Percentiles rank a stretch among this genome's conserved stretches.
Conservation (phyloP, 1,284 basidiomycete genomes). For the Apiotrichum sp. region DNA sequence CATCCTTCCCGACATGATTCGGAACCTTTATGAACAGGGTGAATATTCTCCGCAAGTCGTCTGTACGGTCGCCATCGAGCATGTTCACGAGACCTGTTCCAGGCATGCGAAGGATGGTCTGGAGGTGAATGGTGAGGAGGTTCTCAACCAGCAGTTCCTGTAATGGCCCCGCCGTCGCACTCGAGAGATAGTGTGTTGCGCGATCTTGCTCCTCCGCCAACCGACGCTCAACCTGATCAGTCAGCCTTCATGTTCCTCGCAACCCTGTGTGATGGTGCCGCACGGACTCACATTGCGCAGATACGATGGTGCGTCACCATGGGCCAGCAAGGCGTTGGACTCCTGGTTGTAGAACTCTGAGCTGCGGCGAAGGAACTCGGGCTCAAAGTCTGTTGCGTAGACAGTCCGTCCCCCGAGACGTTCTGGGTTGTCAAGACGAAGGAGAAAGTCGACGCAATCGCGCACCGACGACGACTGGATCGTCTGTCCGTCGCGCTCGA, state of each 20-base stretch:
- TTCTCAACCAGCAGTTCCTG: slow-evolving; percentile 69
- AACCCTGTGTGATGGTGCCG: neutral
- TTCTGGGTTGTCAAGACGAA: slow-evolving; percentile 47
- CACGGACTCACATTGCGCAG: slow-evolving; percentile 61
- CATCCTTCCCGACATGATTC: slow-evolving; percentile 55
- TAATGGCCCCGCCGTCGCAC: slow-evolving; percentile 64
- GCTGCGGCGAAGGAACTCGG: slow-evolving; percentile 70
- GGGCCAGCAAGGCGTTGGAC: slow-evolving; percentile 63
- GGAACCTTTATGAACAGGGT: slow-evolving; percentile 69
- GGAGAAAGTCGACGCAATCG: slow-evolving; percentile 80
- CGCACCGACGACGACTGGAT: slow-evolving; percentile 89
- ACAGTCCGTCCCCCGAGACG: slow-evolving; percentile 53
- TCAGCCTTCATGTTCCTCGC: neutral
- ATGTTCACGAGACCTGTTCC: slow-evolving; percentile 81
- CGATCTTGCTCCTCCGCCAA: slow-evolving; percentile 80
- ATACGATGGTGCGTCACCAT: slow-evolving; percentile 76
- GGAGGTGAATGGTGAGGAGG: slow-evolving; percentile 72
- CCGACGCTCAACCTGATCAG: slow-evolving; percentile 67
- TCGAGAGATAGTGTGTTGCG: slow-evolving; percentile 81
- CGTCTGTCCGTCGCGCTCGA: slow-evolving; percentile 83
- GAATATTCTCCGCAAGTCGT: slow-evolving; percentile 76
- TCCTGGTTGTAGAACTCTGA: slow-evolving; percentile 74
- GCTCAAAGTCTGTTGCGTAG: slow-evolving; percentile 82
- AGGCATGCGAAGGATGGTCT: slow-evolving; percentile 68
- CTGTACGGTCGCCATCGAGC: slow-evolving; percentile 73